phyloP scores from a whole-genome alignment of 805 yeast genomes.

The Scheffersomyces lignosus region DNA sequence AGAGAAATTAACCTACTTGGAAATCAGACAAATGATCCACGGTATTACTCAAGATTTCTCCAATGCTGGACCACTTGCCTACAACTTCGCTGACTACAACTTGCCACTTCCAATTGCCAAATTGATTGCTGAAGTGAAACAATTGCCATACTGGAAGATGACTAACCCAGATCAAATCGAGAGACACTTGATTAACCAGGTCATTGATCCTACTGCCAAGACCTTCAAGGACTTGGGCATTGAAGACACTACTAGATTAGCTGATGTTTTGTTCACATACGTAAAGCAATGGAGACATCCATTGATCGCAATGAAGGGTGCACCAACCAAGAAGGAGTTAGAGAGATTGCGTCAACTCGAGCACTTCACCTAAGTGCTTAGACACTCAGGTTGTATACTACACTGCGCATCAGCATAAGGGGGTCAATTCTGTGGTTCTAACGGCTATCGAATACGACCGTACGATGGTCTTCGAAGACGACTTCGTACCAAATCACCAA shows the following conservation, averaged over 20 bases:
- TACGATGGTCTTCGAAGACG: slow-evolving; percentile 3
- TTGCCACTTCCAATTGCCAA: slow-evolving; percentile 48
- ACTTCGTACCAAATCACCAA: no score
- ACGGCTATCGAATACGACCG: no score
- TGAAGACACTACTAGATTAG: slow-evolving; percentile 38
- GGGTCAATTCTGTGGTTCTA: no score
- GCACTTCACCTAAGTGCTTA: slow-evolving; percentile 42
- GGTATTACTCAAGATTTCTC: slow-evolving; percentile 54
- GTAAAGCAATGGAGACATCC: slow-evolving; percentile 53
- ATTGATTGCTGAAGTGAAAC: slow-evolving; percentile 44
- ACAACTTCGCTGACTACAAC: slow-evolving; percentile 42
- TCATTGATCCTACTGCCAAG: slow-evolving; percentile 56
- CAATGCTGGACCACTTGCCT: slow-evolving; percentile 45
- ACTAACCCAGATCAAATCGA: slow-evolving; percentile 73
- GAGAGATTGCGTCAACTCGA: slow-evolving; percentile 45
- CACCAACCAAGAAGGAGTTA: slow-evolving; percentile 39
- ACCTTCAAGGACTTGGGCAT: slow-evolving; percentile 74
- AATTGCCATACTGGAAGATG: slow-evolving; percentile 44
- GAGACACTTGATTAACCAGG: slow-evolving; percentile 70
- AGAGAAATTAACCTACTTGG: slow-evolving; percentile 59
- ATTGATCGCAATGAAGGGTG: slow-evolving; percentile 46
- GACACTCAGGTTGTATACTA: no score
- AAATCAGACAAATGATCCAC: slow-evolving; percentile 70
- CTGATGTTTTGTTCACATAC: slow-evolving; percentile 45
- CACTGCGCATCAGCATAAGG: no score